Percentiles rank a stretch among this genome's conserved stretches.
Conservation (phyloP, 371 early-diverging fungal genomes). For the Chytridiales sp. region DNA sequence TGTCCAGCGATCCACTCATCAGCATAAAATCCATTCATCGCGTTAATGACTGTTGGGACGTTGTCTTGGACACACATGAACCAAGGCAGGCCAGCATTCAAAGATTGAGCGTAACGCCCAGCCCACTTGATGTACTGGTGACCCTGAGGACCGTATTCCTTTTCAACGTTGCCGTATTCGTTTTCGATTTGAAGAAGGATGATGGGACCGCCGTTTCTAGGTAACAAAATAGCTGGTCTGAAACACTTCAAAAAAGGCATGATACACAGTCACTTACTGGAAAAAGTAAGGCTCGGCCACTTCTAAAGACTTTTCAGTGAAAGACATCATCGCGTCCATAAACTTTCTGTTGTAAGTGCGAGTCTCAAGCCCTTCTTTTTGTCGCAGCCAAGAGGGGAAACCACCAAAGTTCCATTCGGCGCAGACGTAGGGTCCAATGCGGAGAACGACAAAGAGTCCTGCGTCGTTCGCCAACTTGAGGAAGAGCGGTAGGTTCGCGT, state of each 20-base stretch:
- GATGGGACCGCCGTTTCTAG: conserved; percentile 53
- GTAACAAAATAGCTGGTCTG: not conserved
- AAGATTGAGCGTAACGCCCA: conserved; percentile 39
- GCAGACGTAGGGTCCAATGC: conserved; percentile 60
- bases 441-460: conserved; percentile 50
- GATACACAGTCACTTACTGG: conserved; percentile 5
- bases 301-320: conserved; percentile 38
- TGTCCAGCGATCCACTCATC: conserved; percentile 42
- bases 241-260: not conserved
- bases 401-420: conserved; percentile 59
- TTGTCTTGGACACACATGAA: conserved; percentile 52
- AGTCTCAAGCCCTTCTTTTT: conserved; percentile 37
- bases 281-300: conserved; percentile 28
- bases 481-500: conserved; percentile 48
- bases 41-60: conserved; percentile 42
- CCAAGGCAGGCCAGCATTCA: conserved; percentile 50
- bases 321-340: conserved; percentile 47
- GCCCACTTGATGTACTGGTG: conserved; percentile 50
- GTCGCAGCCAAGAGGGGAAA: conserved; percentile 51
- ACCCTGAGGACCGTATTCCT: conserved; percentile 41
- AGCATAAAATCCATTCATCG: conserved; percentile 53
- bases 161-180: conserved; percentile 46
- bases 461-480: conserved; percentile 39
- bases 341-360: conserved; percentile 46
- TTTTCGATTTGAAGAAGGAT: conserved; percentile 59